Percentiles rank a stretch among this genome's conserved stretches.
Evolutionary conservation across 2,329 filamentous ascomycete species (phyloP).

Genomic region (Calonectria leucothoes): DNA sequence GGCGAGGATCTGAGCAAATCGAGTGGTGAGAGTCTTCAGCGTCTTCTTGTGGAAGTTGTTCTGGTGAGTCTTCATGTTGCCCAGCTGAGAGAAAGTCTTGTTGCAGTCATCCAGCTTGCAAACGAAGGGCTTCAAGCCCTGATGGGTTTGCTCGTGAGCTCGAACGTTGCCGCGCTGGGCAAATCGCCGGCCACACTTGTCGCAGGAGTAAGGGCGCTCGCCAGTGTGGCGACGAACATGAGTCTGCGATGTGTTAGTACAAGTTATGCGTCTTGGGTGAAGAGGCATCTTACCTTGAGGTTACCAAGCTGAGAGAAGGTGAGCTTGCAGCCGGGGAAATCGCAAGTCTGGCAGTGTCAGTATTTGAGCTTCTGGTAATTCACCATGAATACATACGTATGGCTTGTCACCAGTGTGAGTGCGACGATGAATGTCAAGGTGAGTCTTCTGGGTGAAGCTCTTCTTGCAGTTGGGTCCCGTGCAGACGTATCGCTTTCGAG

Average conservation of each 20-base stretch:
- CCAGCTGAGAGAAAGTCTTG: constrained; percentile 90
- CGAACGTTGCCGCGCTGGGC: constrained; percentile 88
- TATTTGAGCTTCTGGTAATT: neutral
- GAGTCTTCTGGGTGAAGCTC: constrained; percentile 90
- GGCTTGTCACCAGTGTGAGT: constrained; percentile 92
- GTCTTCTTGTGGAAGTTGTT: constrained; percentile 92
- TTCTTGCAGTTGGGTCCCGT: constrained; percentile 80
- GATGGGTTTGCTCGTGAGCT: constrained; percentile 85
- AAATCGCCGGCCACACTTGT: constrained; percentile 83
- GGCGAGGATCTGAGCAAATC: constrained; percentile 73
- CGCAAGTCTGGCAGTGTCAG: constrained; percentile 68
- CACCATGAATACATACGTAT: constrained; percentile 71
- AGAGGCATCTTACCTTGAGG: constrained; percentile 72
- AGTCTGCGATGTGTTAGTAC: constrained; percentile 62
- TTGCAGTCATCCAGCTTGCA: constrained; percentile 87
- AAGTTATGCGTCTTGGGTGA: neutral
- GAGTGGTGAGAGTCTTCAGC: constrained; percentile 74
- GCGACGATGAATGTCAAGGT: constrained; percentile 88
- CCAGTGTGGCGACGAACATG: constrained; percentile 90
- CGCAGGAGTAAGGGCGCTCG: constrained; percentile 85
- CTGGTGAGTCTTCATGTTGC: constrained; percentile 95
- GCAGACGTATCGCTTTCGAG: constrained; percentile 77
- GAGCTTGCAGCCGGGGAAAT: constrained; percentile 77
- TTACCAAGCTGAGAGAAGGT: constrained; percentile 93
- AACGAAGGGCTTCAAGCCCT: constrained; percentile 79